These are phyloP conservation scores for Ophiostoma quercus DNA, from an alignment of 2,329 filamentous ascomycete species.

Conservation along the genomic window DNA sequence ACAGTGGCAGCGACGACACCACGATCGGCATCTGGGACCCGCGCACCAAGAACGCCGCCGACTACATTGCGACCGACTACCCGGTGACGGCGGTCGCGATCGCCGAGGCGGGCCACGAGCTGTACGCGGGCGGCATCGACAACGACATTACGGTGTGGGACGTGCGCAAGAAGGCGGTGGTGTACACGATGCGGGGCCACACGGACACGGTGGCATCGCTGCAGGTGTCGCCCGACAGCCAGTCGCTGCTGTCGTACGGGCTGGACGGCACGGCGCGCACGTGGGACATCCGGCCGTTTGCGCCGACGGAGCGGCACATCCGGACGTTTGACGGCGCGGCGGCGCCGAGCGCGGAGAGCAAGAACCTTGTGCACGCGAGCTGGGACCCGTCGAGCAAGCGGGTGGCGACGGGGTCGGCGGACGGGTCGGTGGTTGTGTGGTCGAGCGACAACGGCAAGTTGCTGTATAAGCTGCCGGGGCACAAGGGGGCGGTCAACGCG, in stretches of 20 bases:
- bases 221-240: conserved; percentile 85
- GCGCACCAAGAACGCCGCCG: conserved; percentile 77
- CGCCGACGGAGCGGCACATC: conserved; percentile 77
- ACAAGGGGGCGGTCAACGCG: conserved; percentile 92
- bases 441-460: conserved; percentile 82
- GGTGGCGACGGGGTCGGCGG: conserved; percentile 83
- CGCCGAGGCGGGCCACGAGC: conserved; percentile 90
- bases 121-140: conserved; percentile 92
- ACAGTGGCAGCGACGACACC: conserved; percentile 90
- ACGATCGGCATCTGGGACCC: conserved; percentile 96
- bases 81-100: conserved; percentile 87
- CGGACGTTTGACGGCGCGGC: conserved; percentile 90
- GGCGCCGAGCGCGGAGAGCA: conserved; percentile 50
- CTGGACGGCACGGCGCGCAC: conserved; percentile 92
- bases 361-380: conserved; percentile 83
- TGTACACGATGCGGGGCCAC: conserved; percentile 85
- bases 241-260: conserved; percentile 82
- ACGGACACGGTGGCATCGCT: conserved; percentile 88
- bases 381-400: conserved; percentile 84
- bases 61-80: conserved; percentile 85
- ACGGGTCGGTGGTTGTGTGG: conserved; percentile 89
- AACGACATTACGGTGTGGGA: conserved; percentile 98
- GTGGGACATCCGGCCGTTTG: conserved; percentile 95
- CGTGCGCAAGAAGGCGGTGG: conserved; percentile 79
- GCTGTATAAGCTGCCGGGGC: conserved; percentile 88